Conservation (phyloP, 805 yeast genomes). For the Komagataella populi region DNA sequence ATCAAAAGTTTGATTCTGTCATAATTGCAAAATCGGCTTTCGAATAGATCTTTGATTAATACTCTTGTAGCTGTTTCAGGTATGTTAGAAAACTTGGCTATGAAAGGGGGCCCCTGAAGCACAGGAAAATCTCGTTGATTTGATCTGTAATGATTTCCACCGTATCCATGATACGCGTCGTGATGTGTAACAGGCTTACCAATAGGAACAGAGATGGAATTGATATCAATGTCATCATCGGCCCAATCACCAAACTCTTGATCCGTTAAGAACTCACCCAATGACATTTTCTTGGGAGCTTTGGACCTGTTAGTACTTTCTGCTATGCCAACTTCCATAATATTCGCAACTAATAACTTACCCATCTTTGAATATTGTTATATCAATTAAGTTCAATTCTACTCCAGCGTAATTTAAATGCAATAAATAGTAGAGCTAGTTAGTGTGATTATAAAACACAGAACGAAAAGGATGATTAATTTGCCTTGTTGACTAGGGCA, state of each 20-base stretch:
- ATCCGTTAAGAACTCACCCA: constrained; percentile 30
- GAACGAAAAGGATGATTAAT: background rate
- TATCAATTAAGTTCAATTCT: background rate
- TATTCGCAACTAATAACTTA: background rate
- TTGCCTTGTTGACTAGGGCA: background rate
- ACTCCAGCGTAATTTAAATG: background rate
- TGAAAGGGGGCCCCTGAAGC: constrained; percentile 39
- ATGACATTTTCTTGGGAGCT: constrained; percentile 25
- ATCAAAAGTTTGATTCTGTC: constrained; percentile 44
- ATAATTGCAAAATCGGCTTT: constrained; percentile 44
- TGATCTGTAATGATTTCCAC: background rate
- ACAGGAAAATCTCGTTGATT: background rate
- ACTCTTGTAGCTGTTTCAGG: constrained; percentile 40
- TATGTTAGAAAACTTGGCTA: constrained; percentile 46
- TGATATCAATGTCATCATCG: constrained; percentile 55
- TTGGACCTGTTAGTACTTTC: background rate
- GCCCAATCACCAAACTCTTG: constrained; percentile 47
- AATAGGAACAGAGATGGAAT: constrained; percentile 38
- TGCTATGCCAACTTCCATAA: background rate
- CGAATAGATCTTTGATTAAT: constrained; percentile 44
- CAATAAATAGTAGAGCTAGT: background rate
- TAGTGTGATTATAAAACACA: background rate
- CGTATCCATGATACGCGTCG: background rate
- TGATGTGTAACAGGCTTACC: constrained; percentile 1
- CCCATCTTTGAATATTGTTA: background rate